These are phyloP conservation scores for Mayamaea pseudoterrestris DNA, from an alignment of 108 stramenopile species.

Conservation along the genomic window DNA sequence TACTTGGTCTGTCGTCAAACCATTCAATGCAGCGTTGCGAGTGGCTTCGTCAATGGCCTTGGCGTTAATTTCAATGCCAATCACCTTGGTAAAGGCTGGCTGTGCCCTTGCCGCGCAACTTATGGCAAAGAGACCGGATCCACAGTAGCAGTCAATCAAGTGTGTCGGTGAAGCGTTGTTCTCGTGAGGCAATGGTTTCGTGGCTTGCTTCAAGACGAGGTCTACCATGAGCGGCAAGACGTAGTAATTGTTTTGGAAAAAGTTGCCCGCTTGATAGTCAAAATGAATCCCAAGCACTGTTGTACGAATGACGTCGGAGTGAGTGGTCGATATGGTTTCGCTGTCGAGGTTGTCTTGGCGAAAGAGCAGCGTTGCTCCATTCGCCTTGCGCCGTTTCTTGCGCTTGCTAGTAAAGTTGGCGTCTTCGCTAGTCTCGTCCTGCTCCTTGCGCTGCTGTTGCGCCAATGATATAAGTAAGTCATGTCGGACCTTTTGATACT, in stretches of 20 bases:
- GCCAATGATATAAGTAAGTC: too few species aligned
- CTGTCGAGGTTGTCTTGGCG: conserved; percentile 47
- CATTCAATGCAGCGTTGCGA: conserved; percentile 72
- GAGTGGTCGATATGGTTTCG: conserved; percentile 73
- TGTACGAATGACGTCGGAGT: conserved; percentile 64
- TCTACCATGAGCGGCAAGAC: conserved; percentile 91
- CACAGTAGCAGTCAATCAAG: conserved; percentile 94
- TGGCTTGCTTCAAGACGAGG: conserved; percentile 56
- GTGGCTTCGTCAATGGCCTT: conserved; percentile 77
- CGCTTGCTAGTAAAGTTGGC: conserved; percentile 14
- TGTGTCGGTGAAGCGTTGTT: conserved; percentile 33
- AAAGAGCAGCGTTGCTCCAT: conserved; percentile 85
- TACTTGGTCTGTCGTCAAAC: conserved; percentile 57
- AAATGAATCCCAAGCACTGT: conserved; percentile 57
- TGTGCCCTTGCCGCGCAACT: too few species aligned
- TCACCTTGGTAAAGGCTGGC: conserved; percentile 60
- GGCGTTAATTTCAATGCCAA: conserved; percentile 91
- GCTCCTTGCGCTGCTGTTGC: conserved; percentile 11
- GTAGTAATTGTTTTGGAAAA: conserved; percentile 95
- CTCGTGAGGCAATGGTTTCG: too few species aligned
- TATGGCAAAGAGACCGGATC: conserved; percentile 88
- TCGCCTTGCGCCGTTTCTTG: conserved; percentile 16
- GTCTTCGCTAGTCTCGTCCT: too few species aligned
- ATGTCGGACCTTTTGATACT: conserved; percentile 37
- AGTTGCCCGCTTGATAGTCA: conserved; percentile 88